Evolutionary conservation across 2,329 filamentous ascomycete species (phyloP), one percentile per base, ranked within the genome.

Genomic region (Aspergillus sp.): DNA sequence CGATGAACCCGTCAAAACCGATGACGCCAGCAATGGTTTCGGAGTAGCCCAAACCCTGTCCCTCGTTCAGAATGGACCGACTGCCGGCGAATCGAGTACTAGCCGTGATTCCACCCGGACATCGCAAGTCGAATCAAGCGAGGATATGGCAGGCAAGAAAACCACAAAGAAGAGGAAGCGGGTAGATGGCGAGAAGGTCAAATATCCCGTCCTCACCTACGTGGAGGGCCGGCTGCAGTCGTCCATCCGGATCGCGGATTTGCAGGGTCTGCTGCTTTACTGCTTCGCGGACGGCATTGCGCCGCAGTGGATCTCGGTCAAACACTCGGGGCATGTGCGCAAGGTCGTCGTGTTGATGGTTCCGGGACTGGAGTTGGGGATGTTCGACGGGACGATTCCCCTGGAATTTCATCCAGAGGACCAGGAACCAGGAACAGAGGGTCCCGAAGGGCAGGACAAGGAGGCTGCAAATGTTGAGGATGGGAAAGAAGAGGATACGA

Each of bases 301-400:
- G 15, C 75, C 75, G n/a, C 72, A 76, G 49, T 80, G 75, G 75
- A 69, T 77, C 11, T 70, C 74, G 17, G 61, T 80, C 36, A 68
- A 66, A 40, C 69, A 78, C 50, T 71, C 71, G 27, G 60, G 58
- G 12, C 62, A 66, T 38, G 67, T 80, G 25, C 63, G 64, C 35
- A 93, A 91, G 61, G 81, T 93, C 17, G 88, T 96, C 17, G 75
- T 84, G 25, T 66, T 98, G 44, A 89, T 95, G 82, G 78, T 95
- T 8, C 91, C 91, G 8, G 91, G 91, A 0, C 64, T 98, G 15
- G 89, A 96, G 53, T 75, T 85, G 49, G 82, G 78, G 41, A 91
- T 96, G 82, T 93, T 96, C 62, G 75, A 82, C 55, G 70, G 74
- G 22, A 64, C 60, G 3, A 60, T 74, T 20, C 43, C 58, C 15